Conservation (phyloP, 768 basidiomycete genomes). For the Coprinopsis sp. region DNA sequence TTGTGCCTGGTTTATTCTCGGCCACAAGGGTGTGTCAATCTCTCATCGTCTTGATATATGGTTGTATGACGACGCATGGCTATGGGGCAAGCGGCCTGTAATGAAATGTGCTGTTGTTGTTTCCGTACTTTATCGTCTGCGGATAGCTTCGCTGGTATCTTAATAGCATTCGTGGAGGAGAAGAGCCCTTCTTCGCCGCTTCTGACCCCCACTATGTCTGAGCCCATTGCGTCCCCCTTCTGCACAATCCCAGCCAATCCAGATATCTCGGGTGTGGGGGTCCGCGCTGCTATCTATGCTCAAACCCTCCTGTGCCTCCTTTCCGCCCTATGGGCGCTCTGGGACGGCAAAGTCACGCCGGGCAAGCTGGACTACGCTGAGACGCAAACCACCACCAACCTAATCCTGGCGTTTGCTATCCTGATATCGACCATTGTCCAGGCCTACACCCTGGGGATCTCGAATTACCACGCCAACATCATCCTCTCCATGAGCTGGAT, state of each 20-base stretch:
- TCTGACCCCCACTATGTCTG: too few species aligned
- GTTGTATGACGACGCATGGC: too few species aligned
- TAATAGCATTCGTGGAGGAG: too few species aligned
- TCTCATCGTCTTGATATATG: too few species aligned
- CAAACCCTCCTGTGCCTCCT: background rate
- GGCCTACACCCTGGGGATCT: slow-evolving; percentile 13
- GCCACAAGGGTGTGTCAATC: too few species aligned
- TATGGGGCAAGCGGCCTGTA: too few species aligned
- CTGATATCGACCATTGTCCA: slow-evolving; percentile 22
- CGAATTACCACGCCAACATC: slow-evolving; percentile 19
- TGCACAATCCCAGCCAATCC: background rate
- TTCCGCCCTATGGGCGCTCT: slow-evolving; percentile 5
- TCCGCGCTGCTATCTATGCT: background rate
- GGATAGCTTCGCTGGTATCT: too few species aligned
- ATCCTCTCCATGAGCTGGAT: slow-evolving; percentile 21
- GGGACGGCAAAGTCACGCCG: slow-evolving; percentile 3
- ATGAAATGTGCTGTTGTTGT: too few species aligned
- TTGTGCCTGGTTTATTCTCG: too few species aligned
- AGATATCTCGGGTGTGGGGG: background rate
- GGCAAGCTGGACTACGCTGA: slow-evolving; percentile 2
- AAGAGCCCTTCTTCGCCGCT: too few species aligned
- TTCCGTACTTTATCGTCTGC: too few species aligned
- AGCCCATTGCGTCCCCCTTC: background rate
- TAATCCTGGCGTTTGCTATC: slow-evolving; percentile 7
- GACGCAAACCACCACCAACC: slow-evolving; percentile 6